A percentile compares a stretch with the other conserved stretches of the same genome.
phyloP scores from a whole-genome alignment of 257 asterid species.

The Nicotiana noctiflora region DNA sequence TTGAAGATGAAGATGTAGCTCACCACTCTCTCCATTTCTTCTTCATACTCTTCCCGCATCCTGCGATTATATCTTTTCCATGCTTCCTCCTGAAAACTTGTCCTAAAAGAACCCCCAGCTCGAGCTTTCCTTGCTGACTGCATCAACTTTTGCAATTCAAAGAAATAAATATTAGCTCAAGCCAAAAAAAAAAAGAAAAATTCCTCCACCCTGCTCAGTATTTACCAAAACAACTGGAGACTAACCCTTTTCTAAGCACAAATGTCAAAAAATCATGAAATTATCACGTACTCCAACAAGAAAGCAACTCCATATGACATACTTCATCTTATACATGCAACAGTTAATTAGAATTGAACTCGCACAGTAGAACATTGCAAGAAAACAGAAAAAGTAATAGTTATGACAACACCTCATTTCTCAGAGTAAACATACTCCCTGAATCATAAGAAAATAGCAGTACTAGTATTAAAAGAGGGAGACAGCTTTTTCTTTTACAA shows the following conservation, averaged over 20 bases:
- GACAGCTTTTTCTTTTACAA: not conserved
- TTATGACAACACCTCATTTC: not conserved
- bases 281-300: not conserved
- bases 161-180: constrained; percentile 30
- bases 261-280: not conserved
- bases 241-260: not conserved
- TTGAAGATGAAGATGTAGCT: constrained; percentile 20
- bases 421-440: not conserved
- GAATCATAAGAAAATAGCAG: not conserved
- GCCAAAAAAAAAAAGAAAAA: not conserved
- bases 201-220: not conserved
- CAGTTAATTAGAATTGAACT: not conserved
- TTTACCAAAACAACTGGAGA: not conserved
- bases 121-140: constrained; percentile 57
- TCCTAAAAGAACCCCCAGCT: constrained; percentile 44
- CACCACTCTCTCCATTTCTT: constrained; percentile 98
- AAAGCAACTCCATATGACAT: not conserved
- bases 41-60: constrained; percentile 92
- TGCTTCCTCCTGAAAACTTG: constrained; percentile 67
- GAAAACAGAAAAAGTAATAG: not conserved
- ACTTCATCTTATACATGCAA: constrained; percentile 2
- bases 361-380: not conserved
- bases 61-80: constrained; percentile 76
- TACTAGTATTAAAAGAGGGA: not conserved
- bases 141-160: constrained; percentile 56